Percentiles rank a stretch among this genome's conserved stretches.
phyloP scores from a whole-genome alignment of 257 asterid species.

The Plantago major region DNA sequence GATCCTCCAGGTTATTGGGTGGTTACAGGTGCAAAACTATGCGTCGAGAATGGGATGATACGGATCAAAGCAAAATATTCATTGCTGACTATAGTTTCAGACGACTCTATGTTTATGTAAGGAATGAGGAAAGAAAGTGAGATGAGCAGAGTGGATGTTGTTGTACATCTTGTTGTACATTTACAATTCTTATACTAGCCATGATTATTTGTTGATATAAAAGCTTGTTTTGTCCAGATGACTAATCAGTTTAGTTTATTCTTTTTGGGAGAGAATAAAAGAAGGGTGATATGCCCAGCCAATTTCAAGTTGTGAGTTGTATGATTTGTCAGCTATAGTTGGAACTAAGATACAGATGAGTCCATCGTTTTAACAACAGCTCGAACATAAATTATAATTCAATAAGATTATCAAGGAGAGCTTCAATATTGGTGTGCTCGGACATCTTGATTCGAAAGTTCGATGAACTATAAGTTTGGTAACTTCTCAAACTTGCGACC shows the following conservation, averaged over 20 bases:
- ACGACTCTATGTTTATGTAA: constrained; percentile 62
- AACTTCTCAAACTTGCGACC: too few species aligned
- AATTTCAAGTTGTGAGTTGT: too few species aligned
- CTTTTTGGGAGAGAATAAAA: background rate
- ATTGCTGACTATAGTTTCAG: constrained; percentile 66
- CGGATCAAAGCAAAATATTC: constrained; percentile 73
- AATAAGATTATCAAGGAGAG: too few species aligned
- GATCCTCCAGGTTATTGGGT: constrained; percentile 93
- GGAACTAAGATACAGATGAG: too few species aligned
- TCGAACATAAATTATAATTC: too few species aligned
- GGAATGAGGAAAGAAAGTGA: constrained; percentile 8
- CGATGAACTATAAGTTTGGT: too few species aligned
- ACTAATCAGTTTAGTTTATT: background rate
- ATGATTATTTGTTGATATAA: constrained; percentile 19
- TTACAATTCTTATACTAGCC: constrained; percentile 19
- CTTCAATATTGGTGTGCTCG: too few species aligned
- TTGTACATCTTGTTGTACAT: constrained; percentile 29
- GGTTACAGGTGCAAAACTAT: constrained; percentile 81
- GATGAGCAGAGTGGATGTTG: constrained; percentile 1
- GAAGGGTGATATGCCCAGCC: too few species aligned
- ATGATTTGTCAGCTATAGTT: too few species aligned
- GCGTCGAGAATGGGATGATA: constrained; percentile 76
- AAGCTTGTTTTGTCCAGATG: background rate
- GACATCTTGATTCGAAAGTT: too few species aligned
- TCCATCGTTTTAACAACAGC: too few species aligned